Percentiles rank a stretch among this genome's conserved stretches.
Conservation (phyloP, 2,329 filamentous ascomycete species). For the Chaetomium globosum region DNA sequence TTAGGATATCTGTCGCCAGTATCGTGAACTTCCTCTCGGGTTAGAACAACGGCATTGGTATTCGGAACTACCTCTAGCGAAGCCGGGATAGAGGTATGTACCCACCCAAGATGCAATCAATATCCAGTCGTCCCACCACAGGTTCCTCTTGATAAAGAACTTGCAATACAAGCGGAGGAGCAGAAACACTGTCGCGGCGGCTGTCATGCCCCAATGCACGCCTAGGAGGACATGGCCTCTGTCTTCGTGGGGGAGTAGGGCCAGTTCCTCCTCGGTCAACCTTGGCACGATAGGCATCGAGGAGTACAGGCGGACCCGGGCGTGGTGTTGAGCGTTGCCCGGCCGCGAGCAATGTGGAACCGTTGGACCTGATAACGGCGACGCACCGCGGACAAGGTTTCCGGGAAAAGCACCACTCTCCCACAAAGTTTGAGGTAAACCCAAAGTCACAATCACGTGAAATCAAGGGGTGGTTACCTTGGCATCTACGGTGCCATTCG, state of each 20-base stretch:
- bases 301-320: background rate
- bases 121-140: constrained; percentile 10
- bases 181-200: background rate
- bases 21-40: background rate
- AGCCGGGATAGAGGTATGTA: background rate
- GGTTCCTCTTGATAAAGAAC: background rate
- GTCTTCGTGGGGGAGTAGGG: background rate
- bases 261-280: background rate
- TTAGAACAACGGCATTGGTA: background rate
- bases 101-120: constrained; percentile 8
- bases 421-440: background rate
- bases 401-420: too few species aligned
- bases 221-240: background rate
- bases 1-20: background rate
- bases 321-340: background rate
- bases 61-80: background rate
- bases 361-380: background rate
- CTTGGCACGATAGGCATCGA: background rate
- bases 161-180: constrained; percentile 1
- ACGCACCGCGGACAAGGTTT: background rate
- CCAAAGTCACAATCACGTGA: background rate
- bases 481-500: background rate
- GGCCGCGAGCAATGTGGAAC: background rate
- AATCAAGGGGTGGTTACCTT: background rate
- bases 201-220: background rate